Base-by-base conservation (phyloP, 441 rosid species). In the Euphorbia schlechtendalii region DNA sequence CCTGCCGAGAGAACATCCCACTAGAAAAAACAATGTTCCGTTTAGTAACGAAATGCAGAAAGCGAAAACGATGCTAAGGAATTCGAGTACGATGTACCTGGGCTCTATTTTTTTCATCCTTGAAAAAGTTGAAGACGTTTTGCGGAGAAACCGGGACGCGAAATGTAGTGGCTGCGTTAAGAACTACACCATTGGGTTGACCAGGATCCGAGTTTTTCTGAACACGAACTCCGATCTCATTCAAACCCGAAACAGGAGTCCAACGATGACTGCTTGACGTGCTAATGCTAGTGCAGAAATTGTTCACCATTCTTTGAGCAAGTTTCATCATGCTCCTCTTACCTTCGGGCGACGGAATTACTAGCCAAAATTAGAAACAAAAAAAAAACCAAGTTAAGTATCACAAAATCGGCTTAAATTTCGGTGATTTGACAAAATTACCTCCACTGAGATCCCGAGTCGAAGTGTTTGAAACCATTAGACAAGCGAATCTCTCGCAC, bases 1-100 rank as follows among this genome's bases (percentile, higher is more conserved):
- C 98, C 90, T 51, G 81, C 84, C n/a, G 98, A 91, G 67, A 95
- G 96, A 76, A 89, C 97, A 70, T 94, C 99, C 99, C 98, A 94
- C 99, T 94, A 36, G 27, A 61, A 28, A 65, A 67, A 11, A 21
- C 64, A 41, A 36, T 28, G 32, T 28, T 18, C 32, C 34, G 34
- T 18, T 24, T 28, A 56, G 45, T 51, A 60, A 48, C 18, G 48
- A 4, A 53, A 68, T 61, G 30, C 51, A 34, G 46, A 60, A 12
- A 25, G 1, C 9, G 32, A 62, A 38, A 55, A 61, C 9, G 30
- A 0, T 12, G 46, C 32, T 20, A 51, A 34, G 20, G 20, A 60
- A 17, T 68, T 52, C 67, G 3, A 27, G 18, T 27, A 24, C n/a
- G 22, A 8, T 55, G 53, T 72, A 92, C 99, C 92, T 95, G 99